Evolutionary conservation across 148 eudicot genomes (phyloP).

Genomic region (Diospyros lotus): DNA sequence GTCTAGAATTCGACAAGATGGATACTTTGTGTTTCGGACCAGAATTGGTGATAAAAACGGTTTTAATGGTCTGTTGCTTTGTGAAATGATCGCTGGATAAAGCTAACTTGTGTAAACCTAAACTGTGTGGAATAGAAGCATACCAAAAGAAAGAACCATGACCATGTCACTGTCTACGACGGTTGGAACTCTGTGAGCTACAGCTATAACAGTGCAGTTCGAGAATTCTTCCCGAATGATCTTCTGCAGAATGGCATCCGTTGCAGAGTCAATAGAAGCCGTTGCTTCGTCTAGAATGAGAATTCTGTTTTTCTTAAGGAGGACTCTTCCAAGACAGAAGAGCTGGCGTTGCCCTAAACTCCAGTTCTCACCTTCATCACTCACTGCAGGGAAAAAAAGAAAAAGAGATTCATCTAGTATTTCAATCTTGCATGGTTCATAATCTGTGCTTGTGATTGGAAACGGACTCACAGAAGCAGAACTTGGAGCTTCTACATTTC

Average conservation of each 20-base stretch:
- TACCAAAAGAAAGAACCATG: slow-evolving; percentile 53
- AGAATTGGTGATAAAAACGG: no score
- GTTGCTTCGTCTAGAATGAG: slow-evolving; percentile 71
- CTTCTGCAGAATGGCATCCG: slow-evolving; percentile 52
- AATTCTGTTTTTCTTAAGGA: slow-evolving; percentile 56
- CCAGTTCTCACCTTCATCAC: slow-evolving; percentile 73
- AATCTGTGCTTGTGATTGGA: neutral
- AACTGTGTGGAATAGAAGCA: slow-evolving; percentile 13
- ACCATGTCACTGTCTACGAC: slow-evolving; percentile 65
- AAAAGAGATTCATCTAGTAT: neutral
- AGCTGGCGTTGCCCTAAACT: slow-evolving; percentile 60
- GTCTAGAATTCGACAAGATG: no score
- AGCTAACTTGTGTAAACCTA: neutral
- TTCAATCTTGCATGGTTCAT: no score
- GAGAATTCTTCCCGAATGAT: slow-evolving; percentile 56
- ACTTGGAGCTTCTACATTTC: no score
- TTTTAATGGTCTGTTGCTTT: no score
- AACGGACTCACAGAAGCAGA: no score
- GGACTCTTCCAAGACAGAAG: slow-evolving; percentile 62
- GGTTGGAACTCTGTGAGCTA: slow-evolving; percentile 70
- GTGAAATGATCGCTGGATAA: no score
- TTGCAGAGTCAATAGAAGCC: slow-evolving; percentile 59
- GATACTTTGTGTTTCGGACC: no score
- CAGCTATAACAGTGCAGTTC: slow-evolving; percentile 53
- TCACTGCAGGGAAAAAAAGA: slow-evolving; percentile 24